phyloP scores from a whole-genome alignment of 2,329 filamentous ascomycete species.

The Alternaria sp. region DNA sequence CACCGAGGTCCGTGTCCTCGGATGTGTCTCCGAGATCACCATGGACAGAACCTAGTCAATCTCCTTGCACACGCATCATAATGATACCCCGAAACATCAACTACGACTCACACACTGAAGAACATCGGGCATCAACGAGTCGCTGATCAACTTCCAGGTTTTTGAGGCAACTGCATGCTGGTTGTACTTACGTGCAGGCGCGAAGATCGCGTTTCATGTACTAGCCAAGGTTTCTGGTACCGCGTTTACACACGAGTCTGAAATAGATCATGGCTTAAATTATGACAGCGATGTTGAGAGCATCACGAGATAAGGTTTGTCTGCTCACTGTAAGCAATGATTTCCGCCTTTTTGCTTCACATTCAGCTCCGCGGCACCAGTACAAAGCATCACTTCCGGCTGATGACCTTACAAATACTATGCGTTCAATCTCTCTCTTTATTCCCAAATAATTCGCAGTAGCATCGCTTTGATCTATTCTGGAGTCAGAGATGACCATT shows the following conservation, averaged over 20 bases:
- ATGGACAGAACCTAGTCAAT: neutral
- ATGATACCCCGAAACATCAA: neutral
- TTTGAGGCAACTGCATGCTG: no score
- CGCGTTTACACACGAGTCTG: no score
- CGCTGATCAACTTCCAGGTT: no score
- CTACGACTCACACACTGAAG: no score
- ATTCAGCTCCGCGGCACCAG: no score
- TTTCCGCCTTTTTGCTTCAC: neutral
- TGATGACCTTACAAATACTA: neutral
- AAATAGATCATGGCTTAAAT: no score
- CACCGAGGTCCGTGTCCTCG: neutral
- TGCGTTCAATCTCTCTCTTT: neutral
- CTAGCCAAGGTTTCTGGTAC: no score
- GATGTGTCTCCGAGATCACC: neutral
- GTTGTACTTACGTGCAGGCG: no score
- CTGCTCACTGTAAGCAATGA: neutral
- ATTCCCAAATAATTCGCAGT: neutral
- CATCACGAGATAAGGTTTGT: neutral
- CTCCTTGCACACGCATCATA: neutral
- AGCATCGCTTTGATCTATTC: neutral
- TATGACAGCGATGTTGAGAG: no score
- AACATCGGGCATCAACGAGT: no score
- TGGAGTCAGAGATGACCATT: neutral
- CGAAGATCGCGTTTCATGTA: no score
- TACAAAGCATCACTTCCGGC: no score